Evolutionary conservation across 345 rosid genomes (phyloP).

Genomic region (Eucalyptus regnans): DNA sequence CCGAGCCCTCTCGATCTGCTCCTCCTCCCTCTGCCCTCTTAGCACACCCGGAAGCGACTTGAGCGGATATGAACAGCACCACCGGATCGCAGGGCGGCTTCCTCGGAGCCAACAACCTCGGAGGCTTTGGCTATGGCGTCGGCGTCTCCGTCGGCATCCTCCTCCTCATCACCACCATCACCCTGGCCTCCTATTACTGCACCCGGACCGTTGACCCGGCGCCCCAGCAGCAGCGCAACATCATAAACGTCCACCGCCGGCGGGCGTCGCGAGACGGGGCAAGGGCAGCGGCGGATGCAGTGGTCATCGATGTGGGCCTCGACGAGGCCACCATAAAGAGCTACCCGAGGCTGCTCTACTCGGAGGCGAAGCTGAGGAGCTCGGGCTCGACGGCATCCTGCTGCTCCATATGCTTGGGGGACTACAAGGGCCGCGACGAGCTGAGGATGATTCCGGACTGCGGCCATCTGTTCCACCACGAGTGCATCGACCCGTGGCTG

Average conservation of each 20-base stretch:
- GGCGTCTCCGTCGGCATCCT: slow-evolving; percentile 1
- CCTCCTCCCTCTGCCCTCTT: background rate
- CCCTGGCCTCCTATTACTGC: background rate
- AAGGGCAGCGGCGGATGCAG: background rate
- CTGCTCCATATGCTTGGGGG: slow-evolving; percentile 25
- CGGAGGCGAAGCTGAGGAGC: background rate
- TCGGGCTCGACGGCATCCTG: background rate
- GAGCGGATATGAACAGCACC: background rate
- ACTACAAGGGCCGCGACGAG: slow-evolving; percentile 10
- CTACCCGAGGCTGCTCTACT: slow-evolving; percentile 18
- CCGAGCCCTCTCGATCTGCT: background rate
- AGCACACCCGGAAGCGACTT: background rate
- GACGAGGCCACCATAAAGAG: slow-evolving; percentile 12
- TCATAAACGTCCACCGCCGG: background rate
- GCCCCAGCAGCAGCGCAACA: background rate
- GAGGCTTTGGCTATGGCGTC: background rate
- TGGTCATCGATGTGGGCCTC: slow-evolving; percentile 8
- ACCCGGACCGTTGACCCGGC: background rate
- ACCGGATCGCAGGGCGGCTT: background rate
- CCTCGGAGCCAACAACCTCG: background rate
- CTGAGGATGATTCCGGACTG: slow-evolving; percentile 21
- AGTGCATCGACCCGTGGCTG: slow-evolving; percentile 23
- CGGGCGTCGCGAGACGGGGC: background rate
- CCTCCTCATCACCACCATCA: background rate
- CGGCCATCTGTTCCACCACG: slow-evolving; percentile 15